These are phyloP conservation scores for Beauveria australis DNA, from an alignment of 2,329 filamentous ascomycete genomes.

Conservation along the genomic window DNA sequence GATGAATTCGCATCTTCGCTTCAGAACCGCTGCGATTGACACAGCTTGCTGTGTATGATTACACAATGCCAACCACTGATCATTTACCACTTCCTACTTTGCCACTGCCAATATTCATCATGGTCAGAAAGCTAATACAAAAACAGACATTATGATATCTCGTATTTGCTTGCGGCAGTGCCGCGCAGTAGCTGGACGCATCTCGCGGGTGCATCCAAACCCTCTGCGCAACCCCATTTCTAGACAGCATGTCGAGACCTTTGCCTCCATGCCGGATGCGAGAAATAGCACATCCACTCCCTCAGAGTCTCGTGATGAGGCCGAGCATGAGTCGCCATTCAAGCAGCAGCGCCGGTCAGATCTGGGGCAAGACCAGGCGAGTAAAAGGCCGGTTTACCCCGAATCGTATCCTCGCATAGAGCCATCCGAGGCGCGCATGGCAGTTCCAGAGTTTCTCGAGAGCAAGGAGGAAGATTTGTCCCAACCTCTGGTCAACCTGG, in stretches of 20 bases:
- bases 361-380: constrained; percentile 25
- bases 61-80: constrained; percentile 33
- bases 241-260: constrained; percentile 1
- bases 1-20: constrained; percentile 37
- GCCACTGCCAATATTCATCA: constrained; percentile 8
- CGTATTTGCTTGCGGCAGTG: constrained; percentile 28
- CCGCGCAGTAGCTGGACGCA: constrained; percentile 16
- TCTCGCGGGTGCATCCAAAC: background rate
- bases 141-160: constrained; percentile 29
- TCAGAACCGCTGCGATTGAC: constrained; percentile 46
- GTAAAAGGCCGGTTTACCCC: constrained; percentile 26
- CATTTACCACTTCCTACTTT: constrained; percentile 11
- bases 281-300: constrained; percentile 12
- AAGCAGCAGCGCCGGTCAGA: constrained; percentile 27
- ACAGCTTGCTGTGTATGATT: constrained; percentile 37
- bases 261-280: constrained; percentile 5
- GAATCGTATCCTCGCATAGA: constrained; percentile 29
- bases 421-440: constrained; percentile 19
- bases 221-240: constrained; percentile 1
- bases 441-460: constrained; percentile 27
- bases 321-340: constrained; percentile 25
- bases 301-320: constrained; percentile 14
- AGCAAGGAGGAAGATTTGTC: constrained; percentile 19
- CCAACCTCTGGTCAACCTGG: constrained; percentile 24
- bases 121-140: constrained; percentile 14